Percentiles rank a stretch among this genome's conserved stretches.
Evolutionary conservation across 106 monocot species (phyloP).

Genomic region (Dioscorea zingiberensis): DNA sequence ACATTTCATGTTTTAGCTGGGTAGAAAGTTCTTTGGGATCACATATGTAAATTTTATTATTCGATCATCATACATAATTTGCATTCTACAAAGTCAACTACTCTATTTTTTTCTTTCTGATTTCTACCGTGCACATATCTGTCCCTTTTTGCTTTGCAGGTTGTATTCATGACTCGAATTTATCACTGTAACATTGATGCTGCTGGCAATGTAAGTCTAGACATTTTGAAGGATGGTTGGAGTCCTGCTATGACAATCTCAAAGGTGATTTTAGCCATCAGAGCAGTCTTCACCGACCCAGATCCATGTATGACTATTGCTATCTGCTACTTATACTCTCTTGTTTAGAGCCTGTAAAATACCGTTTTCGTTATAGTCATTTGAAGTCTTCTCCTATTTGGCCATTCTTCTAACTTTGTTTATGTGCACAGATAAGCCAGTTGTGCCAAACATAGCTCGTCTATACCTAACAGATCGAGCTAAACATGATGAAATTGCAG

Average conservation of each 20-base stretch:
- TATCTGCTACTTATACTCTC: neutral
- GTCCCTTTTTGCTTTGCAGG: slow-evolving; percentile 29
- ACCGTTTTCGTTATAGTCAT: neutral
- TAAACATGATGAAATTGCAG: slow-evolving; percentile 73
- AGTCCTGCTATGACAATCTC: slow-evolving; percentile 93
- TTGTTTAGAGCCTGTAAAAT: neutral
- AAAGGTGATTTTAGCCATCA: slow-evolving; percentile 70
- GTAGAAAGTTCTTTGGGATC: too few relatives aligned
- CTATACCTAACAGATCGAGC: slow-evolving; percentile 68
- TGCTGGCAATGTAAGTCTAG: slow-evolving; percentile 52
- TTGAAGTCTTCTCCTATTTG: neutral
- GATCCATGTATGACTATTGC: slow-evolving; percentile 53
- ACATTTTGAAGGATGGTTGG: slow-evolving; percentile 76
- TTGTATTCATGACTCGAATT: slow-evolving; percentile 78
- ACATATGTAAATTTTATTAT: too few relatives aligned
- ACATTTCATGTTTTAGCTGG: too few relatives aligned
- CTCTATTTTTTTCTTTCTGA: too few relatives aligned
- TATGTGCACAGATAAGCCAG: slow-evolving; percentile 48
- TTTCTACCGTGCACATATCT: too few relatives aligned
- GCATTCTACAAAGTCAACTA: too few relatives aligned
- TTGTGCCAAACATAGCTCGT: slow-evolving; percentile 40
- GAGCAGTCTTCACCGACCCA: slow-evolving; percentile 67
- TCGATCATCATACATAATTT: too few relatives aligned
- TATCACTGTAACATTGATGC: slow-evolving; percentile 90
- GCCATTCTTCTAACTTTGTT: neutral